Evolutionary conservation across 257 asterid genomes (phyloP), one percentile per base, ranked within the genome.

Genomic region (Mitragyna speciosa): DNA sequence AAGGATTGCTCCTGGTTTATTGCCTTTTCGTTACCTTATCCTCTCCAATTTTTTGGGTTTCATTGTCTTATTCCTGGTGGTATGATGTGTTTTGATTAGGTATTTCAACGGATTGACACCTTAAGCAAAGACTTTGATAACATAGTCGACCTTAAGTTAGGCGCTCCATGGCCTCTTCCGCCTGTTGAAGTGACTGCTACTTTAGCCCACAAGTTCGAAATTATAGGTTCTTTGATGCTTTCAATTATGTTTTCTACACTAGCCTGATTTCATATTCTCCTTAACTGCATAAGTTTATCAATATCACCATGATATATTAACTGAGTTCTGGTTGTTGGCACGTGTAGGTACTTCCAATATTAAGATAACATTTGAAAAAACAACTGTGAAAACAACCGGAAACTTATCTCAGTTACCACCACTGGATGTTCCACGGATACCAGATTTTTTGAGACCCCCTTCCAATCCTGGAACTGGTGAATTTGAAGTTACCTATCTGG

Each of bases 121-220:
- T 85, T 91, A 3, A 92, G 92, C 91, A 90, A 85, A 78, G 99
- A 96, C 83, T 96, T 96, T 24, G 99, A 96, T 87, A 95, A 95
- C 86, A 91, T 96, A 54, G 97, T 89, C 12, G 98, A 96, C 83
- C 96, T 96, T 24, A 91, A 96, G 82, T 81, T 96, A 78, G 98
- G 98, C 2, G 87, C 92, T 61, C 98, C 98, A 0, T 96, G 98
- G 98, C 99, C 99, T 79, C 80, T 96, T 36, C 97, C 96, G 11
- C 96, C 96, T 58, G 22, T 90, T 56, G 92, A 92, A 86, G 86
- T 82, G 51, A 96, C 97, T n/a, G 98, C 99, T 52, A 92, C 95
- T 75, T 88, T 96, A 83, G 97, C 94, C 84, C 98, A 96, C 93
- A 96, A 96, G 87, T 96, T 94, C 39, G 95, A 92, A 80, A 66